Conservation (phyloP, 768 basidiomycete species). For the Phallus indusiatus region DNA sequence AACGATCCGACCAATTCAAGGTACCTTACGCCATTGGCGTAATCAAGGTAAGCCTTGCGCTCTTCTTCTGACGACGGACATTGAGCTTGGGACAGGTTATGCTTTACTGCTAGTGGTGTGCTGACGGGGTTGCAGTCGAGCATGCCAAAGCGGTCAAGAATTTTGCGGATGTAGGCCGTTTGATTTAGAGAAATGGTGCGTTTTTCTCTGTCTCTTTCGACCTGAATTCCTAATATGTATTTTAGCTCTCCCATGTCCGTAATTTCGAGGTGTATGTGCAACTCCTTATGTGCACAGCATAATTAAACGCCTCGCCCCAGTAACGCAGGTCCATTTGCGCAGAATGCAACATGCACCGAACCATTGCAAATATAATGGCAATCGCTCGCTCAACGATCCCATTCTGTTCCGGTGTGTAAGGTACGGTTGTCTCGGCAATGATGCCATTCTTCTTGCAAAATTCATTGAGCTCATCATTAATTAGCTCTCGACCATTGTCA, state of each 20-base stretch:
- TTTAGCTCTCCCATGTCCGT: slow-evolving; percentile 10
- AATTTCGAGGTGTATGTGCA: slow-evolving; percentile 11
- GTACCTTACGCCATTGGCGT: slow-evolving; percentile 7
- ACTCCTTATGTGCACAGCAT: slow-evolving; percentile 14
- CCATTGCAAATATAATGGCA: not conserved
- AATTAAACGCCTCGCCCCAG: slow-evolving; percentile 13
- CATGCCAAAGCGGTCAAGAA: slow-evolving; percentile 2
- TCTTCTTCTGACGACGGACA: not conserved
- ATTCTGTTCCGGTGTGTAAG: slow-evolving; percentile 1
- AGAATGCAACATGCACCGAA: not conserved
- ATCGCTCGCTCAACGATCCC: not conserved
- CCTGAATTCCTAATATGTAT: slow-evolving; percentile 8
- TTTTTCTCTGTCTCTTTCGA: slow-evolving; percentile 2
- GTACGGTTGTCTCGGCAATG: not conserved
- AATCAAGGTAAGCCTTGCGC: not conserved
- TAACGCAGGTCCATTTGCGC: not conserved
- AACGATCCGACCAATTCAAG: slow-evolving; percentile 24
- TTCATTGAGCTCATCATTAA: slow-evolving; percentile 12
- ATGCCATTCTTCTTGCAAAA: not conserved
- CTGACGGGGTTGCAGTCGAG: not conserved
- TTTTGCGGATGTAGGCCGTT: slow-evolving; percentile 1
- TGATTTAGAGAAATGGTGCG: slow-evolving; percentile 8
- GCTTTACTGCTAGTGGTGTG: slow-evolving; percentile 1
- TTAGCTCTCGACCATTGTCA: slow-evolving; percentile 20
- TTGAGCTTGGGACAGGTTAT: not conserved